Evolutionary conservation across 768 basidiomycete species (phyloP), one percentile per base, ranked within the genome.

Genomic region (Podaxis sp.): DNA sequence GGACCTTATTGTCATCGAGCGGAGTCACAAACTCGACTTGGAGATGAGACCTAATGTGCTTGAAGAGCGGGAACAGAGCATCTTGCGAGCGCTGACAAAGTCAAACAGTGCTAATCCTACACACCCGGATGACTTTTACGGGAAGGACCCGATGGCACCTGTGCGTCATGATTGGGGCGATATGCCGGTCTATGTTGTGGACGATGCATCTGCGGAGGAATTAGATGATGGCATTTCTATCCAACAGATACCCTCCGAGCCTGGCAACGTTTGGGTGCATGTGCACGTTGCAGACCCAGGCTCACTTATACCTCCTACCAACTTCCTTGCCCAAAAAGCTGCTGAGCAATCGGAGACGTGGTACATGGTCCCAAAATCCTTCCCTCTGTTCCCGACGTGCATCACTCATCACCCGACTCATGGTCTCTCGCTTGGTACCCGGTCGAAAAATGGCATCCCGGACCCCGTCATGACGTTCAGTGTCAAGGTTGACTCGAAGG

Each of bases 241-340:
- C 33, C 91, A 96, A 66, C 70, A 75, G n/a, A 80, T 89, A 36
- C 79, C 82, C 4, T 75, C 76, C 3, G 86, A 90, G 53, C 84
- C 85, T 2, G 83, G 80, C 15, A 80, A 74, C 20, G 71, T 76
- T 50, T 99, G 97, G 96, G 71, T 96, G 11, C 96, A 98, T 68
- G 80, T 90, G 26, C 97, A 99, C 71, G 82, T 99, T 60, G 96
- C 97, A 10, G 97, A 99, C 72, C 96, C 96, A 0, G 94, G 93
- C 1, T 78, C 88, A 11, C 66, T 89, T 53, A 80, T 99, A 26
- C 89, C 88, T 20, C 91, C 90, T 0, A 80, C 80, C 1, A 89
- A 96, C 71, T 66, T 76, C 5, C 70, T 95, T 2, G 81, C 90
- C 0, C 74, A 78, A 28, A 73, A 78, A 4, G 96, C 96, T 0